Base-by-base conservation (phyloP, 2,329 filamentous ascomycete genomes). In the Microsporum canis region DNA sequence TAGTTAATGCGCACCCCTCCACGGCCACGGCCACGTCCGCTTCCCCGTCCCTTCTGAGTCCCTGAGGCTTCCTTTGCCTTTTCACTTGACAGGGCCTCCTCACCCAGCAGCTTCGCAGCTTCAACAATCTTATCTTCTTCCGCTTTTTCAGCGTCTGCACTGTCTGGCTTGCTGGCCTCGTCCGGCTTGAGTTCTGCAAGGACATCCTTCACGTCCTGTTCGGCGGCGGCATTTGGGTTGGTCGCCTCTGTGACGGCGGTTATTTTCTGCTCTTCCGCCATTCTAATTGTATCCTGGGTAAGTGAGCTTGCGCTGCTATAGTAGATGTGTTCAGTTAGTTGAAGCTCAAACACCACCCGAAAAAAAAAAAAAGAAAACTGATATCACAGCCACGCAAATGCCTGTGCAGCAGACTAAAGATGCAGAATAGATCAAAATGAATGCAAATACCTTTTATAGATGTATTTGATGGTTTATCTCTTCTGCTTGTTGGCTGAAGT, bases 171-270 rank as follows among this genome's bases (percentile, higher is more conserved):
- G 43, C 67, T 69, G 8, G 61, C 33, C 39, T 65, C 65, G 38
- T 74, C 73, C 36, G 66, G 72, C 70, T 78, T 75, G 66, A 78
- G 68, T 67, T 78, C 76, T 23, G 75, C 75, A 49, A 78, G 71
- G 59, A 78, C 70, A 62, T 75, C 72, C 68, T 77, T 71, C 12
- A 77, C 76, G 68, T 78, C 76, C 69, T 77, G 72, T 63, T 76
- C 74, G n/a, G 76, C 74, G 53, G 74, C 72, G 29, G 69, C 68
- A 65, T 78, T 78, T 51, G 70, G 63, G 49, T 70, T 69, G 45
- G 67, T 62, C 47, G 67, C 43, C 12, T 63, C 62, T 8, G 43
- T 45, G 58, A 66, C 65, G 6, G 49, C 55, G 59, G 66, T 65
- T 53, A 68, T 63, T 65, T 76, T 75, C 61, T 73, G 69, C 68